phyloP scores from a whole-genome alignment of 257 asterid species.

The Mentha longifolia region DNA sequence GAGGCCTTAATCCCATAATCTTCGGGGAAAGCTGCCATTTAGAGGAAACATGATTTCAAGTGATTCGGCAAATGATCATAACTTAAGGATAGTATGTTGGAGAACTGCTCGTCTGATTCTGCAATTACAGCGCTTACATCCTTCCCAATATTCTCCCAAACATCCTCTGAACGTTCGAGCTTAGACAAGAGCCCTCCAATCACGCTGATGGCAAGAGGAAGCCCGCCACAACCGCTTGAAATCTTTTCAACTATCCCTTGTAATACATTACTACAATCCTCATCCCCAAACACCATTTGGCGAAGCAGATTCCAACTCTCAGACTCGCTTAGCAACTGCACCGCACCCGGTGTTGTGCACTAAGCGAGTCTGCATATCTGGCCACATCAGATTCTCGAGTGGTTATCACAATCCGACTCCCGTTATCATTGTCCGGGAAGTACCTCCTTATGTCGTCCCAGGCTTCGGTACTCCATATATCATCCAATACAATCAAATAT shows the following conservation, averaged over 20 bases:
- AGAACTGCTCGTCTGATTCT: background rate
- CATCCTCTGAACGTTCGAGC: background rate
- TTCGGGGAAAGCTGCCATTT: conserved; percentile 32
- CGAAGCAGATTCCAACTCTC: conserved; percentile 35
- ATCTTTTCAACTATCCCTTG: conserved; percentile 27
- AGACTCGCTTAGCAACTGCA: conserved; percentile 3
- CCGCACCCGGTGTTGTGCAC: conserved; percentile 24
- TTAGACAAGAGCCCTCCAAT: conserved; percentile 29
- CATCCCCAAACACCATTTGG: conserved; percentile 30
- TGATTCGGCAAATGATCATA: conserved; percentile 28
- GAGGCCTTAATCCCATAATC: conserved; percentile 11
- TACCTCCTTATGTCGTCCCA: conserved; percentile 20
- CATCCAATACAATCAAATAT: conserved; percentile 25
- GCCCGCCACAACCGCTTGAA: conserved; percentile 29
- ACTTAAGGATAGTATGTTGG: background rate
- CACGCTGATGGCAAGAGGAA: conserved; percentile 35
- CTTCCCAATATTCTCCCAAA: conserved; percentile 25
- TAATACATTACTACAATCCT: conserved; percentile 7
- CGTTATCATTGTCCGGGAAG: conserved; percentile 16
- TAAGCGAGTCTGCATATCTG: background rate
- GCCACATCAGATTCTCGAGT: conserved; percentile 25
- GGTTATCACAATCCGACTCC: conserved; percentile 28
- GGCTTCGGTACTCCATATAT: conserved; percentile 14
- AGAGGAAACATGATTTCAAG: conserved; percentile 26
- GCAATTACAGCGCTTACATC: background rate